A percentile compares a stretch with the other conserved stretches of the same genome.
Conservation (phyloP, 345 rosid genomes). For the Clarkia xantiana region DNA sequence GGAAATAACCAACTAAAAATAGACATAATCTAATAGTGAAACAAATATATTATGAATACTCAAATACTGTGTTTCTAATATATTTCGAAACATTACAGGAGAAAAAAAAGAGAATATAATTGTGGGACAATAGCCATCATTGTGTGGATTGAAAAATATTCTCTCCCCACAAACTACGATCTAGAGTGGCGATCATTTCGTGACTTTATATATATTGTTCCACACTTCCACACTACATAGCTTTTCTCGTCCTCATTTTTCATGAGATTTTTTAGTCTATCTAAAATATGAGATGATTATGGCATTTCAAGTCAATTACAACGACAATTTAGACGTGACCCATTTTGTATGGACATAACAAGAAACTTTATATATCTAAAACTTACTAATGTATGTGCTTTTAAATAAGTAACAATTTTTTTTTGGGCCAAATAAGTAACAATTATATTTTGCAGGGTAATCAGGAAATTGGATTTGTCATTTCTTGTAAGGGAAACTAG, state of each 20-base stretch:
- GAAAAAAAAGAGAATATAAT: background rate
- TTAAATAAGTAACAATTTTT: too few species aligned
- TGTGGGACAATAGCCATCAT: slow-evolving; percentile 23
- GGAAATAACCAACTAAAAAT: too few species aligned
- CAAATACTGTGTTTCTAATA: too few species aligned
- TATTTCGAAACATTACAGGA: too few species aligned
- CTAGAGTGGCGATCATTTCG: slow-evolving; percentile 15
- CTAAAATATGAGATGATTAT: background rate
- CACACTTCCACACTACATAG: slow-evolving; percentile 11
- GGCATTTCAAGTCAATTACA: background rate
- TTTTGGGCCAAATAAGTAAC: too few species aligned
- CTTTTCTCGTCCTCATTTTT: slow-evolving; percentile 9
- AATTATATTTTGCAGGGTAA: too few species aligned
- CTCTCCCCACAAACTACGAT: slow-evolving; percentile 24
- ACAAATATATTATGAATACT: slow-evolving; percentile 2
- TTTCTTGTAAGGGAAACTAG: slow-evolving; percentile 40
- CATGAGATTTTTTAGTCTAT: too few species aligned
- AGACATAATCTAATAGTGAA: too few species aligned
- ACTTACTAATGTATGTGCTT: too few species aligned
- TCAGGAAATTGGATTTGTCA: slow-evolving; percentile 23
- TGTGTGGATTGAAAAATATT: slow-evolving; percentile 35
- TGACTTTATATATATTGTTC: slow-evolving; percentile 20
- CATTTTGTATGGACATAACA: too few species aligned
- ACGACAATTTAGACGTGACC: background rate
- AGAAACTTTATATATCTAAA: too few species aligned